Evolutionary conservation across 2,329 filamentous ascomycete species (phyloP).

Genomic region (Colletotrichum sp.): DNA sequence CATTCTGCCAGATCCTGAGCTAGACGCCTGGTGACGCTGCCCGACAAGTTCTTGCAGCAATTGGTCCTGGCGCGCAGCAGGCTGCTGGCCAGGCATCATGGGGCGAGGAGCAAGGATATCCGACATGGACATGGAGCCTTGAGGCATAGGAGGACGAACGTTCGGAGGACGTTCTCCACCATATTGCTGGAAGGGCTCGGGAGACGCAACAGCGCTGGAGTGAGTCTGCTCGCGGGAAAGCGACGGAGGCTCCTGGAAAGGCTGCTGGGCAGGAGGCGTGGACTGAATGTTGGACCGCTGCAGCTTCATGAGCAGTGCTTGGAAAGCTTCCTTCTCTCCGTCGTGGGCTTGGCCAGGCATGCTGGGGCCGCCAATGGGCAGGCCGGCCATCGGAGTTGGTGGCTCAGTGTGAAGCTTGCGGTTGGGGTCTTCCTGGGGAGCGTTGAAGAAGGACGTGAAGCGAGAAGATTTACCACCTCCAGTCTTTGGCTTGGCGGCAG

Average conservation of each 20-base stretch:
- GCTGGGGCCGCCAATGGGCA: slow-evolving; percentile 21
- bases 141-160: slow-evolving; percentile 43
- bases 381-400: slow-evolving; percentile 45
- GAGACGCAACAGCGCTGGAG: slow-evolving; percentile 46
- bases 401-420: slow-evolving; percentile 54
- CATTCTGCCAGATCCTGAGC: slow-evolving; percentile 51
- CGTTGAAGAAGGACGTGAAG: slow-evolving; percentile 82
- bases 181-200: slow-evolving; percentile 54
- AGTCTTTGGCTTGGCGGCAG: slow-evolving; percentile 58
- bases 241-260: slow-evolving; percentile 46
- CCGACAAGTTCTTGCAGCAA: slow-evolving; percentile 65
- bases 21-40: slow-evolving; percentile 62
- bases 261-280: slow-evolving; percentile 49
- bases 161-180: slow-evolving; percentile 51
- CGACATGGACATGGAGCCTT: slow-evolving; percentile 44
- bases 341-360: slow-evolving; percentile 50
- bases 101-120: slow-evolving; percentile 60
- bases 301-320: slow-evolving; percentile 82
- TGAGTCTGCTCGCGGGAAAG: slow-evolving; percentile 26
- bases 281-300: slow-evolving; percentile 59
- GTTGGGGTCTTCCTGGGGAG: slow-evolving; percentile 58
- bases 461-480: slow-evolving; percentile 72
- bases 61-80: slow-evolving; percentile 59
- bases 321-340: slow-evolving; percentile 85
- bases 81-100: slow-evolving; percentile 51